Evolutionary conservation across 805 yeast genomes (phyloP).

Genomic region (Torulaspora maleeae): DNA sequence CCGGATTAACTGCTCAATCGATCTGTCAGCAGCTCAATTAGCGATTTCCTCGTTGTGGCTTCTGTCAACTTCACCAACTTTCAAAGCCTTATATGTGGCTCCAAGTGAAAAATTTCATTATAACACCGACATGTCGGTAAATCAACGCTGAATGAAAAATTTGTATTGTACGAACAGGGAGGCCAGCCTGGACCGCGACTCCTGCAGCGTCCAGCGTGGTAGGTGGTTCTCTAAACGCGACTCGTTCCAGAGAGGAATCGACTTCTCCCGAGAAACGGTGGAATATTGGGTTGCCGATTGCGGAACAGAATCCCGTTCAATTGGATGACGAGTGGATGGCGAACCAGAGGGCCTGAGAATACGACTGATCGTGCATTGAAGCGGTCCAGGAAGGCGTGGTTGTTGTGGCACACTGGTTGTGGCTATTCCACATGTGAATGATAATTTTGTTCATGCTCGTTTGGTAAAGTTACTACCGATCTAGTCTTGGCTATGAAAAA

Average conservation of each 20-base stretch:
- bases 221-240: too few species aligned
- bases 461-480: neutral
- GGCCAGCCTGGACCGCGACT: too few species aligned
- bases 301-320: too few species aligned
- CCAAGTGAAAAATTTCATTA: neutral
- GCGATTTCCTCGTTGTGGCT: neutral
- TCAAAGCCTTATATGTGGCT: conserved; percentile 2
- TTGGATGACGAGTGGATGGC: neutral
- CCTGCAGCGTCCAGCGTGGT: too few species aligned
- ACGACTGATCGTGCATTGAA: neutral
- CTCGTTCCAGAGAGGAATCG: too few species aligned
- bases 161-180: neutral
- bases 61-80: neutral
- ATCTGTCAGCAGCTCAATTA: neutral
- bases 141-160: neutral
- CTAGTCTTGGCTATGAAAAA: neutral
- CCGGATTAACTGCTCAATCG: neutral
- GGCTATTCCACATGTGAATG: neutral
- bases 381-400: neutral
- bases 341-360: neutral
- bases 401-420: neutral
- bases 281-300: too few species aligned
- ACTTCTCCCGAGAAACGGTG: too few species aligned
- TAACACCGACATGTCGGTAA: conserved; percentile 1
- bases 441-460: neutral